Percentiles rank a stretch among this genome's conserved stretches.
Evolutionary conservation across 2,329 filamentous ascomycete species (phyloP).

Genomic region (Fusarium brevicatenulatum): DNA sequence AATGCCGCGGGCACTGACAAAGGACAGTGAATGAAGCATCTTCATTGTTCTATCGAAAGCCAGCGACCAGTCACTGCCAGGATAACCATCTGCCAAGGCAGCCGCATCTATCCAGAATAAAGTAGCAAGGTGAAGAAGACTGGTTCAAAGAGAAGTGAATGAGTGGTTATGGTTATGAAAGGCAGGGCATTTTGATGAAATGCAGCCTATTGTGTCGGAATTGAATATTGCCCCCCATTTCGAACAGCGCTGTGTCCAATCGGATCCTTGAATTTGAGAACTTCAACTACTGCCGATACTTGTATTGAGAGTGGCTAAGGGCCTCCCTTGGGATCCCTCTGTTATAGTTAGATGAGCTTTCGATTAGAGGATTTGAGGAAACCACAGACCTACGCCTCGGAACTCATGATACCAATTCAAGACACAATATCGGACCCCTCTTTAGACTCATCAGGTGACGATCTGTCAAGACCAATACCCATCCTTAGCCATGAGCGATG

Average conservation of each 20-base stretch:
- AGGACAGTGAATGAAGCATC: not conserved
- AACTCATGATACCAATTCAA: not conserved
- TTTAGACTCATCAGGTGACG: not conserved
- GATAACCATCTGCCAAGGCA: not conserved
- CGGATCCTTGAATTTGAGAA: not conserved
- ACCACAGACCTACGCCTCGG: not conserved
- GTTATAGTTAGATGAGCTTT: not conserved
- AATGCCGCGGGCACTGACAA: not conserved
- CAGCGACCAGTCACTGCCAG: not conserved
- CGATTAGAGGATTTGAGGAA: not conserved
- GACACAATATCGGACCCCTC: not conserved
- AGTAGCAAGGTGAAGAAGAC: fast-evolving
- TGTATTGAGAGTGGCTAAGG: not conserved
- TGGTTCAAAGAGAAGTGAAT: not conserved
- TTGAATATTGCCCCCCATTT: not conserved
- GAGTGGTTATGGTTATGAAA: no score
- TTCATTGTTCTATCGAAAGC: not conserved
- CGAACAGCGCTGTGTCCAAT: not conserved
- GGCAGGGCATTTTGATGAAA: not conserved
- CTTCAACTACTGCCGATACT: fast-evolving
- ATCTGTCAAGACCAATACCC: not conserved
- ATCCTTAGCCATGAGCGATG: not conserved
- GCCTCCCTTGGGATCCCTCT: not conserved
- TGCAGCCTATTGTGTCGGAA: not conserved
- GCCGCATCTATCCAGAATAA: fast-evolving